Conservation (phyloP, 1,284 basidiomycete species). For the Naganishia sp. region DNA sequence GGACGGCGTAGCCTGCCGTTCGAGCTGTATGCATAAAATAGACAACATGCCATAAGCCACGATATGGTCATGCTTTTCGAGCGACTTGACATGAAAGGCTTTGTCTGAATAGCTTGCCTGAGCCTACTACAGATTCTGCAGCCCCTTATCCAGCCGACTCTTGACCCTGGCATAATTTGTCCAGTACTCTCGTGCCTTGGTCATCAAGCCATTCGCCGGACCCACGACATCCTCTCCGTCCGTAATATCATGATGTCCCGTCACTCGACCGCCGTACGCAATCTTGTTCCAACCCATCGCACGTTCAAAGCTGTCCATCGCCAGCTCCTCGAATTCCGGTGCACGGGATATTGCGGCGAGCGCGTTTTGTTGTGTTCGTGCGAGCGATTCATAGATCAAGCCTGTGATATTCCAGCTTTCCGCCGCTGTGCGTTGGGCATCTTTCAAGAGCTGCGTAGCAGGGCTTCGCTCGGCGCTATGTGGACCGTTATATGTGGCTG, state of each 20-base stretch:
- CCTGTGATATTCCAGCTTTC: constrained; percentile 67
- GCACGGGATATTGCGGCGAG: constrained; percentile 67
- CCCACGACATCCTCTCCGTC: constrained; percentile 45
- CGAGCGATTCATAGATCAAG: constrained; percentile 69
- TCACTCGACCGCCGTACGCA: constrained; percentile 68
- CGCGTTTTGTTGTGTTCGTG: constrained; percentile 66
- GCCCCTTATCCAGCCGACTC: constrained; percentile 1
- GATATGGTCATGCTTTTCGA: not conserved
- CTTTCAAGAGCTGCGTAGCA: constrained; percentile 64
- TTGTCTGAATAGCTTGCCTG: no score
- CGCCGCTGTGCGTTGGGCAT: constrained; percentile 66
- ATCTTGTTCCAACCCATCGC: constrained; percentile 64
- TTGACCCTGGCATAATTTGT: constrained; percentile 46
- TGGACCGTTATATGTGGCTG: constrained; percentile 6
- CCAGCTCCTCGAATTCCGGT: constrained; percentile 54
- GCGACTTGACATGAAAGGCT: not conserved
- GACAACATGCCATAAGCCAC: not conserved
- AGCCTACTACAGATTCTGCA: constrained; percentile 2
- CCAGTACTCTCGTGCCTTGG: constrained; percentile 49
- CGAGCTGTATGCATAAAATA: not conserved
- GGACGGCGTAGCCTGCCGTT: not conserved
- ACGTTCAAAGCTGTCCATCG: constrained; percentile 62
- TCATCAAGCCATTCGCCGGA: constrained; percentile 41
- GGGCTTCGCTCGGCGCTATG: constrained; percentile 41
- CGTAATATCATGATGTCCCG: constrained; percentile 25